Base-by-base conservation (phyloP, 306 rosid genomes). In the Quercus wislizeni region DNA sequence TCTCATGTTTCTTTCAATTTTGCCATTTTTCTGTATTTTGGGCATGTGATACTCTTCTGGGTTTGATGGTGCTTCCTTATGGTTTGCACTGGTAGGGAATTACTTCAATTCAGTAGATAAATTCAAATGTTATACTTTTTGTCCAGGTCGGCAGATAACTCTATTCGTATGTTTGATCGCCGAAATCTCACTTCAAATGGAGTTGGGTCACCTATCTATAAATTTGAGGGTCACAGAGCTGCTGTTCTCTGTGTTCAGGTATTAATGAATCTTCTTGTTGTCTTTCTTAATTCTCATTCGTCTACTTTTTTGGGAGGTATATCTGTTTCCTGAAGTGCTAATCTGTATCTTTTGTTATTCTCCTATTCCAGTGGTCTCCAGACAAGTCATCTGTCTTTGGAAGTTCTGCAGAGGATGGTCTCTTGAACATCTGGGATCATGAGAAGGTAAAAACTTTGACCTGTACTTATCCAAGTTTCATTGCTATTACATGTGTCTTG, bases 181-280 rank as follows among this genome's bases (percentile, higher is more conserved):
- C 99, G 99, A 55, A 93, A 88, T 84, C 96, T 96, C 76, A 86
- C 93, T 74, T 85, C 93, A 57, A 90, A 87, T 75, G 99, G 99
- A 69, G 90, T 90, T 81, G 99, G 99, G 56, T 87, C 97, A 15
- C 98, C 99, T 30, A 83, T 96, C 77, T 89, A 93, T 84, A 93
- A 88, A 80, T 96, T 96, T 88, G 99, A 93, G 86, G 93, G 96
- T 79, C 99, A 96, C 85, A 91, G 87, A 82, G 98, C 96, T 71
- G 99, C 99, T 25, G 99, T 96, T 86, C 99, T 96, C 56, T 96
- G 98, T 81, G 99, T 96, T 76, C 99, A 96, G 99, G 99, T 93
- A 78, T 23, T 75, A 33, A 68, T 43, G 15, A 1, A 43, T 7
- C 19, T 27, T 81, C 27, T 31, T 25, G 46, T 69, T 35, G 25